A percentile compares a stretch with the other conserved stretches of the same genome.
Conservation (phyloP, 371 early-diverging fungal genomes). For the Rhizopus microsporus region DNA sequence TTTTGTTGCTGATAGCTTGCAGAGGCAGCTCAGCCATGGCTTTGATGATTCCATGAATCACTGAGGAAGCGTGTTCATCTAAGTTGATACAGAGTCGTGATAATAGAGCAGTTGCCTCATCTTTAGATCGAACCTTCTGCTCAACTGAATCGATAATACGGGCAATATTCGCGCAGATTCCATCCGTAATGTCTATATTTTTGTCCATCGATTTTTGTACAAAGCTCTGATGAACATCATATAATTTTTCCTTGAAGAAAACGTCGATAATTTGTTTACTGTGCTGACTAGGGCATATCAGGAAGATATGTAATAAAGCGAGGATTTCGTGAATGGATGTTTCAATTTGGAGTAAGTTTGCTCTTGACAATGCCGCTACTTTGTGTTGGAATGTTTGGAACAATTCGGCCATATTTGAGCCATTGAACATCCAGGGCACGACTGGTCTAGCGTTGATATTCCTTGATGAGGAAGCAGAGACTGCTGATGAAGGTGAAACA, state of each 20-base stretch:
- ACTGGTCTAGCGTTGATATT: conserved; percentile 19
- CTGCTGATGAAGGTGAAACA: conserved; percentile 10
- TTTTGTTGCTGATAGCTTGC: conserved; percentile 16
- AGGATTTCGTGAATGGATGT: conserved; percentile 18
- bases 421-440: conserved; percentile 17
- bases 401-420: conserved; percentile 17
- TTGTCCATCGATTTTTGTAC: conserved; percentile 16
- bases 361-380: conserved; percentile 14
- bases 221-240: conserved; percentile 16
- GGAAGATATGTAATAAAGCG: conserved; percentile 19
- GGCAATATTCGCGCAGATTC: conserved; percentile 14
- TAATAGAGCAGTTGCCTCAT: conserved; percentile 15
- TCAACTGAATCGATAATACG: conserved; percentile 14
- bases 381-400: conserved; percentile 20
- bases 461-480: conserved; percentile 12
- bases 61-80: conserved; percentile 19
- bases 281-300: conserved; percentile 20
- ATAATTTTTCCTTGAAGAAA: conserved; percentile 14
- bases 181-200: conserved; percentile 16
- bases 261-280: conserved; percentile 12
- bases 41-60: conserved; percentile 17
- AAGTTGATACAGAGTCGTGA: conserved; percentile 13
- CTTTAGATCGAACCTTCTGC: conserved; percentile 12
- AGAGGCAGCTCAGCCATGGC: conserved; percentile 14
- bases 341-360: conserved; percentile 20